Conservation (phyloP, 2,329 filamentous ascomycete genomes). For the Diaporthe aspalathi region DNA sequence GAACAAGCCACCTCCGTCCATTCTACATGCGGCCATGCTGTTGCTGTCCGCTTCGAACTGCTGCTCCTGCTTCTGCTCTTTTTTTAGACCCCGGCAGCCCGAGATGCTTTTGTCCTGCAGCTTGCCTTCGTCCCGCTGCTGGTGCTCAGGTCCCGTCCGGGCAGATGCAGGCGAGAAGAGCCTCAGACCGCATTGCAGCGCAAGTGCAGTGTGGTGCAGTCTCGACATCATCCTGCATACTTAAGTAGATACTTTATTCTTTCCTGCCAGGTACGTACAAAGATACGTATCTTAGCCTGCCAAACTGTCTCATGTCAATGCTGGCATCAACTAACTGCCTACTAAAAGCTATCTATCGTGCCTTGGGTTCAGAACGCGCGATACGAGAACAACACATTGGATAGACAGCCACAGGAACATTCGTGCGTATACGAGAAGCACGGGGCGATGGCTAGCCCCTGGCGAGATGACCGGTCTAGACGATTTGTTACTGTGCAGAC, state of each 20-base stretch:
- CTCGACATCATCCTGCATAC: conserved; percentile 9
- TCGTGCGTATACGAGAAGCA: neutral
- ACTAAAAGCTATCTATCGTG: neutral
- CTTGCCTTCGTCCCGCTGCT: too few relatives aligned
- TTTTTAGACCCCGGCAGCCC: conserved; percentile 27
- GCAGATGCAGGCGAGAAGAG: too few relatives aligned
- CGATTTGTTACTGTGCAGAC: too few relatives aligned
- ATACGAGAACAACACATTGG: neutral
- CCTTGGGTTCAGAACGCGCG: too few relatives aligned
- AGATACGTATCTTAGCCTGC: neutral
- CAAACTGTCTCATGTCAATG: neutral
- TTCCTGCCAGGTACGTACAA: neutral
- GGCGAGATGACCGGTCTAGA: conserved; percentile 20
- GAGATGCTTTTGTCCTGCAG: neutral
- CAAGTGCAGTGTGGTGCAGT: conserved; percentile 7
- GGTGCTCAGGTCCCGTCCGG: too few relatives aligned
- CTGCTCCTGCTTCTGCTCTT: conserved; percentile 9
- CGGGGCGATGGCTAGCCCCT: neutral
- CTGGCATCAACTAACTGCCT: too few relatives aligned
- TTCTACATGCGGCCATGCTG: conserved; percentile 7
- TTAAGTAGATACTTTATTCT: too few relatives aligned
- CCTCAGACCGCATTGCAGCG: too few relatives aligned
- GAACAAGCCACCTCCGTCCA: conserved; percentile 12
- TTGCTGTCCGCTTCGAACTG: too few relatives aligned
- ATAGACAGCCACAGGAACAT: neutral